phyloP scores from a whole-genome alignment of 2,329 filamentous ascomycete genomes.

The Sclerotinia trifoliorum region DNA sequence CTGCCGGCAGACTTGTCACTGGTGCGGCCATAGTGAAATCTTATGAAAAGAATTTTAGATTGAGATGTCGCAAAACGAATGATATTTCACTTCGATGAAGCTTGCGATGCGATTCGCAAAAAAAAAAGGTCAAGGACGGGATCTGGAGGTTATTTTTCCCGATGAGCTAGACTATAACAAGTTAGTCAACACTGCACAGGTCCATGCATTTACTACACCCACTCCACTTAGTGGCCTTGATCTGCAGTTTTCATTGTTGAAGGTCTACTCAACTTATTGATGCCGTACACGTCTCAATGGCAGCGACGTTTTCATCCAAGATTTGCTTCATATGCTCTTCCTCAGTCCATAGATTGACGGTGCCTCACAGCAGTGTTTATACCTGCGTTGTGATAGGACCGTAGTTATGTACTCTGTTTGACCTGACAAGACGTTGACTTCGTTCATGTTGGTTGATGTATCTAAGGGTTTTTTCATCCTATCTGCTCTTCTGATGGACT shows the following conservation, averaged over 20 bases:
- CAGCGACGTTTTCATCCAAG: background rate
- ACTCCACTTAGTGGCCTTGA: background rate
- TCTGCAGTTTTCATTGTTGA: background rate
- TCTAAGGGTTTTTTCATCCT: background rate
- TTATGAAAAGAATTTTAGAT: slow-evolving; percentile 5
- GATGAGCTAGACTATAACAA: slow-evolving; percentile 7
- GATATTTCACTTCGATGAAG: slow-evolving; percentile 8
- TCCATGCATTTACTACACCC: background rate
- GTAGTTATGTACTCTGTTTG: background rate
- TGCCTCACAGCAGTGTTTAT: background rate
- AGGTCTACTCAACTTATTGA: no score
- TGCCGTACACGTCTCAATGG: background rate
- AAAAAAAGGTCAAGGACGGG: slow-evolving; percentile 15
- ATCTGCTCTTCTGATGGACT: no score
- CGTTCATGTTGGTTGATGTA: background rate
- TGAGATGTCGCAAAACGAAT: slow-evolving; percentile 16
- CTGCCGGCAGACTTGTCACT: slow-evolving; percentile 47
- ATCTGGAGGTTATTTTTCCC: slow-evolving; percentile 6
- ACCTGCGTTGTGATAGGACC: background rate
- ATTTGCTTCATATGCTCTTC: background rate
- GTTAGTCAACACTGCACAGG: slow-evolving; percentile 3
- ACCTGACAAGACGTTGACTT: background rate
- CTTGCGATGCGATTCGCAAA: slow-evolving; percentile 20
- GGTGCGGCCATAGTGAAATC: slow-evolving; percentile 36
- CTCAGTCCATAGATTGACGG: background rate